Evolutionary conservation across 2,329 filamentous ascomycete species (phyloP).

Genomic region (Chalaropsis ovoidea): DNA sequence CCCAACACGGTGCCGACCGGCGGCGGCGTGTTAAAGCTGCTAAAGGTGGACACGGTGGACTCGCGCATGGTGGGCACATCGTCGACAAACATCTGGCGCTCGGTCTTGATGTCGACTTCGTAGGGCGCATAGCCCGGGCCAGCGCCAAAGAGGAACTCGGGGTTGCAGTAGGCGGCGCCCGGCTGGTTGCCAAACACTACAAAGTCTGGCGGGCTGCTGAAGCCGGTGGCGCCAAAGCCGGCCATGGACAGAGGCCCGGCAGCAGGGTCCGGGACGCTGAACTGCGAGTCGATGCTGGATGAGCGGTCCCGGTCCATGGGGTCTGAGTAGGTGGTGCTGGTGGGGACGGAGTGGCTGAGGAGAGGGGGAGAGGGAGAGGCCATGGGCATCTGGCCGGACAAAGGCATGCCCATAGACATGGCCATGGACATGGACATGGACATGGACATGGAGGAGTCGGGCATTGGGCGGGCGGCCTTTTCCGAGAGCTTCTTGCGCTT

Average conservation of each 20-base stretch:
- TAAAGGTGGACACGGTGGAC: conserved; percentile 85
- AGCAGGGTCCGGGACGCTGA: conserved; percentile 40
- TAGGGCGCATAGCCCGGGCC: conserved; percentile 57
- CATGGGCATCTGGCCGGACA: conserved; percentile 15
- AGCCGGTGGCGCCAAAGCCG: conserved; percentile 45
- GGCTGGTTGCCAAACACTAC: conserved; percentile 50
- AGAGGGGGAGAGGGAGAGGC: conserved; percentile 58
- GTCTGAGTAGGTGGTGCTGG: conserved; percentile 70
- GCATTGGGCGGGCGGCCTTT: conserved; percentile 56
- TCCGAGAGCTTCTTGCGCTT: conserved; percentile 92
- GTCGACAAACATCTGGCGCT: conserved; percentile 86
- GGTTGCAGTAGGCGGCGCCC: conserved; percentile 12
- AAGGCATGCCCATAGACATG: conserved; percentile 4
- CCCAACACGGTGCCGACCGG: conserved; percentile 54
- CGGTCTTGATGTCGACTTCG: conserved; percentile 92
- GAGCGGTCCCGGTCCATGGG: conserved; percentile 62
- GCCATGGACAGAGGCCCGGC: conserved; percentile 3
- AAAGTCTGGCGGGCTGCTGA: conserved; percentile 51
- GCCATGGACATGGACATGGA: conserved; percentile 11
- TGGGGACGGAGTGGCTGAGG: conserved; percentile 70
- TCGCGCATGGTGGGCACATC: conserved; percentile 77
- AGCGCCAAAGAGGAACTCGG: conserved; percentile 34
- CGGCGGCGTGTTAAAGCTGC: conserved; percentile 74
- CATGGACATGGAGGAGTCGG: conserved; percentile 35
- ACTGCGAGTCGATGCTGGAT: conserved; percentile 70